phyloP scores from a whole-genome alignment of 169 alveolate species.

The Plasmodium ovale region DNA sequence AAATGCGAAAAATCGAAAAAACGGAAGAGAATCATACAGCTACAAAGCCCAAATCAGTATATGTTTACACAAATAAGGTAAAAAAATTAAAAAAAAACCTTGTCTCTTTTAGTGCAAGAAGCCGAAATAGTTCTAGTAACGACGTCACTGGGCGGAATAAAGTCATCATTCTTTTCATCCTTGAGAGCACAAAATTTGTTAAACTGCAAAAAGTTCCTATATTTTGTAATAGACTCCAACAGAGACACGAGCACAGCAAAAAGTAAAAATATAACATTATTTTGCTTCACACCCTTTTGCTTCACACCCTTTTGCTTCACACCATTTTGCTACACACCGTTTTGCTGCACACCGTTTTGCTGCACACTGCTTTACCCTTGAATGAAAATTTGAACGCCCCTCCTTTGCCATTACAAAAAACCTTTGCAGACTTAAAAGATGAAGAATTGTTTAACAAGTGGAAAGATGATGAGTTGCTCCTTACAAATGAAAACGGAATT shows the following conservation, averaged over 20 bases:
- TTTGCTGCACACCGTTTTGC: no score
- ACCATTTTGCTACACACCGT: no score
- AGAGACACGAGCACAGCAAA: constrained; percentile 89
- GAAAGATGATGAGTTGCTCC: constrained; percentile 86
- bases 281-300: background rate
- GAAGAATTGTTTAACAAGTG: constrained; percentile 84
- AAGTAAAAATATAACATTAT: constrained; percentile 62
- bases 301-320: no score
- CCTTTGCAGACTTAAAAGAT: constrained; percentile 83
- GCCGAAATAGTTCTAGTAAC: constrained; percentile 89
- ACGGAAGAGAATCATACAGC: background rate
- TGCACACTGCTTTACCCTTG: background rate
- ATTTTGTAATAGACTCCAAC: constrained; percentile 89
- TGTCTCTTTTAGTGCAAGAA: constrained; percentile 67
- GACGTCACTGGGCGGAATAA: constrained; percentile 89
- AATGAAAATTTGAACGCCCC: background rate
- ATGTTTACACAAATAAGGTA: background rate
- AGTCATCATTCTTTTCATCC: constrained; percentile 87
- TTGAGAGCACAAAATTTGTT: constrained; percentile 87
- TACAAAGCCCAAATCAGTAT: background rate
- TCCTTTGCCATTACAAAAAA: background rate
- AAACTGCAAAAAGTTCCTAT: constrained; percentile 90
- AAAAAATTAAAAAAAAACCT: background rate
- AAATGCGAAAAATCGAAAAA: constrained; percentile 6
- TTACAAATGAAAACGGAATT: constrained; percentile 77